phyloP scores from a whole-genome alignment of 2,329 filamentous ascomycete genomes.

The Xylaria sp. region DNA sequence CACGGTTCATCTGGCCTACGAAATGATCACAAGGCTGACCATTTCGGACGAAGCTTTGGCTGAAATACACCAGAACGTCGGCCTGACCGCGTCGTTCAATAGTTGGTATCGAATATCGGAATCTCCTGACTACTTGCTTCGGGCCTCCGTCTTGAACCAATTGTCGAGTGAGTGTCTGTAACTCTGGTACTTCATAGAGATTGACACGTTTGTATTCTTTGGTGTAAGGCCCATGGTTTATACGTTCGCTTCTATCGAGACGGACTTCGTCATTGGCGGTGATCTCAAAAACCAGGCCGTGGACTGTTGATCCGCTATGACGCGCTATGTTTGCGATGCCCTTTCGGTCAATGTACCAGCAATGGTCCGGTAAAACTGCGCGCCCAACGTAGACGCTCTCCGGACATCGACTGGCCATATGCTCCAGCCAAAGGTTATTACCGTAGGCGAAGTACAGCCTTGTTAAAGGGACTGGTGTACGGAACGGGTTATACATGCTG shows the following conservation, averaged over 20 bases:
- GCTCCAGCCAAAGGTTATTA: slow-evolving; percentile 24
- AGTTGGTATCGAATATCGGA: background rate
- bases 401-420: slow-evolving; percentile 18
- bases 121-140: background rate
- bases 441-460: slow-evolving; percentile 29
- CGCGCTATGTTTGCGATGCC: slow-evolving; percentile 14
- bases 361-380: slow-evolving; percentile 18
- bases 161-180: background rate
- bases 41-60: background rate
- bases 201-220: slow-evolving; percentile 12
- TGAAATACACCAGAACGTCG: background rate
- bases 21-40: background rate
- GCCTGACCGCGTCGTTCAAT: background rate
- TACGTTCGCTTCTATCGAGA: slow-evolving; percentile 16
- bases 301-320: slow-evolving; percentile 8
- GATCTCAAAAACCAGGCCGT: slow-evolving; percentile 21
- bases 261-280: background rate
- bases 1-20: background rate
- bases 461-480: background rate
- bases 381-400: slow-evolving; percentile 13
- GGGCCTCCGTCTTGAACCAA: background rate
- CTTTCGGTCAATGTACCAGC: slow-evolving; percentile 18
- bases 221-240: slow-evolving; percentile 1
- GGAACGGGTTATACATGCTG: background rate
- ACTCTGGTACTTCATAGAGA: background rate